Evolutionary conservation across 2,329 filamentous ascomycete species (phyloP).

Genomic region (Paecilomyces sp.): DNA sequence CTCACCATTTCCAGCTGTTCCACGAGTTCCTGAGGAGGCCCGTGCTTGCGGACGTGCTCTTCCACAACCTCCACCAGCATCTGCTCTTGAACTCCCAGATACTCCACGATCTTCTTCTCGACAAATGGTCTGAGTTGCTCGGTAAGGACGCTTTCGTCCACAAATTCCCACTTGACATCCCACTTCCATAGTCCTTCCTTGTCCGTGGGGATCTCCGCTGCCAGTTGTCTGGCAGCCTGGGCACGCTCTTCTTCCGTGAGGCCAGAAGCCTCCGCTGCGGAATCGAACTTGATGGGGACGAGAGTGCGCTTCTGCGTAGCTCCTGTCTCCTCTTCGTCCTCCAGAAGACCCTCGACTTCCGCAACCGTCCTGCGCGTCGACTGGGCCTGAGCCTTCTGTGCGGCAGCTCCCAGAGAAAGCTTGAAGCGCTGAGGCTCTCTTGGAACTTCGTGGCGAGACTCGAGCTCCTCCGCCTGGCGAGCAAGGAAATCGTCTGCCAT

Average conservation of each 20-base stretch:
- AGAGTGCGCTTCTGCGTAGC: conserved; percentile 64
- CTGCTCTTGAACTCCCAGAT: conserved; percentile 92
- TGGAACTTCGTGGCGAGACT: conserved; percentile 35
- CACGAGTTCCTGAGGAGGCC: conserved; percentile 69
- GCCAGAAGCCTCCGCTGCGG: conserved; percentile 54
- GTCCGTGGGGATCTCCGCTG: conserved; percentile 82
- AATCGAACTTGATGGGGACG: conserved; percentile 75
- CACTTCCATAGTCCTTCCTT: conserved; percentile 86
- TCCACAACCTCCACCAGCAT: conserved; percentile 90
- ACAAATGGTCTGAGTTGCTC: conserved; percentile 91
- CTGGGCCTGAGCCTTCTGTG: conserved; percentile 57
- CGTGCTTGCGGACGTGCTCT: conserved; percentile 70
- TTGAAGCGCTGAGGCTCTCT: conserved; percentile 72
- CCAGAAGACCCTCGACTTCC: conserved; percentile 87
- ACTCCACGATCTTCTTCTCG: conserved; percentile 97
- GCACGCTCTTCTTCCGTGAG: conserved; percentile 84
- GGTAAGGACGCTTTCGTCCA: conserved; percentile 72
- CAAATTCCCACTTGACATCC: conserved; percentile 84
- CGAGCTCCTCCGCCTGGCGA: conserved; percentile 71
- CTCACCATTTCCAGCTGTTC: conserved; percentile 77
- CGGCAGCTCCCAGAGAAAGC: conserved; percentile 77
- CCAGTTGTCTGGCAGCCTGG: conserved; percentile 72
- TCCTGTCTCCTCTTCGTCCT: conserved; percentile 85
- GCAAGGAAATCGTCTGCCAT: conserved; percentile 90
- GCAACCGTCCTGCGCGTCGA: conserved; percentile 71